Evolutionary conservation across 768 basidiomycete species (phyloP).

Genomic region (Leccinum subgranulosum): DNA sequence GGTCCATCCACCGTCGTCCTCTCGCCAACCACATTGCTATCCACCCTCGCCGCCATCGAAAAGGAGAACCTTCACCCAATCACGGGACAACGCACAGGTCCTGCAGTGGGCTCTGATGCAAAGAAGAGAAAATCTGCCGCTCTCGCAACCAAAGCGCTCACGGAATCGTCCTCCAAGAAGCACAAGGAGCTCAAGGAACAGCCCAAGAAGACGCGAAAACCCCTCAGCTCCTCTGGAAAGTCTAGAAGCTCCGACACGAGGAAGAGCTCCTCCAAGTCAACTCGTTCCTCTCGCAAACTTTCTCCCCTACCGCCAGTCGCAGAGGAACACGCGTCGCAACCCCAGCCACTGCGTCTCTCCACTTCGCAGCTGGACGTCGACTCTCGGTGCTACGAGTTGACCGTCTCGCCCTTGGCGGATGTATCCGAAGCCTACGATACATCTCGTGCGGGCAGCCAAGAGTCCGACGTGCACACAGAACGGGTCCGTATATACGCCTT

Average conservation of each 20-base stretch:
- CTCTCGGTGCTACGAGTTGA: conserved; percentile 77
- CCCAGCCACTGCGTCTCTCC: conserved; percentile 22
- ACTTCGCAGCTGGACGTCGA: conserved; percentile 56
- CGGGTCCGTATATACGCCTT: conserved; percentile 43
- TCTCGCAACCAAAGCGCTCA: conserved; percentile 50
- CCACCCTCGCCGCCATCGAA: conserved; percentile 45
- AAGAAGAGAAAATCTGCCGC: conserved; percentile 68
- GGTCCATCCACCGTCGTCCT: conserved; percentile 22
- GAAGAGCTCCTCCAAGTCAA: conserved; percentile 34
- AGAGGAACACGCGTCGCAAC: conserved; percentile 44
- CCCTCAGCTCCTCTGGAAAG: conserved; percentile 27
- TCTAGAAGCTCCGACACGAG: conserved; percentile 31
- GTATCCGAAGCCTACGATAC: conserved; percentile 67
- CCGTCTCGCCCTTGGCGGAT: conserved; percentile 75
- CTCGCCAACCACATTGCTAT: conserved; percentile 30
- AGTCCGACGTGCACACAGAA: conserved; percentile 41
- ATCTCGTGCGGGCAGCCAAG: conserved; percentile 34
- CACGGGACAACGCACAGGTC: conserved; percentile 60
- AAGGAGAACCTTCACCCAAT: conserved; percentile 80
- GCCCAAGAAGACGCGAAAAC: conserved; percentile 59
- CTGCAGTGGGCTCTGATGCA: conserved; percentile 31
- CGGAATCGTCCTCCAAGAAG: conserved; percentile 38
- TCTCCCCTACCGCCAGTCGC: conserved; percentile 62
- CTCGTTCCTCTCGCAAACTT: conserved; percentile 41
- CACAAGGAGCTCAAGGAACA: conserved; percentile 44